Conservation (phyloP, 108 stramenopile species). For the Skeletonema grethae region DNA sequence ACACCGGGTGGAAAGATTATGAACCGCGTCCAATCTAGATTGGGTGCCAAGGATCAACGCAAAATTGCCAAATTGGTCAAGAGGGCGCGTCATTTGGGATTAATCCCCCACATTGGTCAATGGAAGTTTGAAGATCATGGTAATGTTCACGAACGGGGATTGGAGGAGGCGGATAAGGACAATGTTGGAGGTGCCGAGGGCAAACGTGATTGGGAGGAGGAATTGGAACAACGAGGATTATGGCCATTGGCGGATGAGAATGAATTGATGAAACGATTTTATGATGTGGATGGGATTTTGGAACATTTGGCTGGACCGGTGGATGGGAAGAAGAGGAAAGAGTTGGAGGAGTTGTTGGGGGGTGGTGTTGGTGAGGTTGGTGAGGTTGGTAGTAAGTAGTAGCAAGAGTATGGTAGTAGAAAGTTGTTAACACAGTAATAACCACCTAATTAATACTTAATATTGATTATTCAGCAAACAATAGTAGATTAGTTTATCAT, state of each 20-base stretch:
- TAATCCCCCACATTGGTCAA: conserved; percentile 78
- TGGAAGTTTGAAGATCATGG: conserved; percentile 79
- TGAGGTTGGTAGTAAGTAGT: no score
- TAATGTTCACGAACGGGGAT: conserved; percentile 57
- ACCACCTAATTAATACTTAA: no score
- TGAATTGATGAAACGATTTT: conserved; percentile 30
- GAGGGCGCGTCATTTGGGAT: conserved; percentile 74
- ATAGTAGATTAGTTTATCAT: neutral
- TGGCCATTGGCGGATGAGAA: conserved; percentile 33
- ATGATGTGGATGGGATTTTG: conserved; percentile 31
- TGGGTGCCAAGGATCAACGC: conserved; percentile 87
- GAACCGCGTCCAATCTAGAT: conserved; percentile 73
- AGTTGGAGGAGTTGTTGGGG: conserved; percentile 6
- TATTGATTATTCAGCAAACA: neutral
- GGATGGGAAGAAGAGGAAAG: neutral
- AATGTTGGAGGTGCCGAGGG: conserved; percentile 13
- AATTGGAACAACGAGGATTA: conserved; percentile 40
- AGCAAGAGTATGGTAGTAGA: neutral
- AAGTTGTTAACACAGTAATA: no score
- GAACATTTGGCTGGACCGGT: conserved; percentile 14
- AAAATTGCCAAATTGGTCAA: conserved; percentile 81
- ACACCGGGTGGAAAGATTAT: conserved; percentile 83
- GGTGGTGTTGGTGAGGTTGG: neutral
- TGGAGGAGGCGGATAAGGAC: conserved; percentile 54
- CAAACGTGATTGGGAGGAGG: conserved; percentile 38